Percentiles rank a stretch among this genome's conserved stretches.
Conservation (phyloP, 495 filamentous ascomycete genomes). For the Jackrogersella minutella region DNA sequence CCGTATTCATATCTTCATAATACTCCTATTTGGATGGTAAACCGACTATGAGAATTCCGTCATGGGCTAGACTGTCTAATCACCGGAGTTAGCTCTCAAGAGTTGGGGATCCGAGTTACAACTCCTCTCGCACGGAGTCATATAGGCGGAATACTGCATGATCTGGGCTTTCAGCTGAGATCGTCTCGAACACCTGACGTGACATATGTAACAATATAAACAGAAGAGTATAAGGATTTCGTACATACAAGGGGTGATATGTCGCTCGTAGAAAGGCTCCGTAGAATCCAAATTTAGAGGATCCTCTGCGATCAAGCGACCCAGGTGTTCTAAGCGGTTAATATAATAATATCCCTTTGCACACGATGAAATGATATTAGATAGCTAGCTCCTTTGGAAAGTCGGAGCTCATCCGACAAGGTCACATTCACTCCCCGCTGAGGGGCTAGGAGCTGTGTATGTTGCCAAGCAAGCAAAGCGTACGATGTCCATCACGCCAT, state of each 20-base stretch:
- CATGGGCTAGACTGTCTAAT: slow-evolving; percentile 22
- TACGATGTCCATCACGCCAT: not conserved
- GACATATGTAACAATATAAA: slow-evolving; percentile 17
- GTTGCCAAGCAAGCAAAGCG: slow-evolving; percentile 3
- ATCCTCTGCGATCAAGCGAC: slow-evolving; percentile 24
- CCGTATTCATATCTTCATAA: slow-evolving; percentile 22
- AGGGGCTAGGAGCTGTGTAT: slow-evolving; percentile 28
- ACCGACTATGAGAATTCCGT: not conserved
- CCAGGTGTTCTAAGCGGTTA: slow-evolving; percentile 19
- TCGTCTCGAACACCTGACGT: slow-evolving; percentile 19
- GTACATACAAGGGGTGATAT: not conserved
- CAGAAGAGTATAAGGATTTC: not conserved
- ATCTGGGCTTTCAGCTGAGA: slow-evolving; percentile 24
- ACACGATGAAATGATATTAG: slow-evolving; percentile 9
- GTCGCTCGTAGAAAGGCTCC: not conserved
- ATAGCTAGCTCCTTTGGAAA: slow-evolving; percentile 27
- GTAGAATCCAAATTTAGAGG: slow-evolving; percentile 22
- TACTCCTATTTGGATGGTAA: not conserved
- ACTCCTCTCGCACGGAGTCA: not conserved
- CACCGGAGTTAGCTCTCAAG: slow-evolving; percentile 12
- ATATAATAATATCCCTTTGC: slow-evolving; percentile 21
- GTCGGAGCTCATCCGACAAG: slow-evolving; percentile 19
- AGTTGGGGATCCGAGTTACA: not conserved
- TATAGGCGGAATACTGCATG: not conserved
- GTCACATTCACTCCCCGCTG: slow-evolving; percentile 36